Evolutionary conservation across 352 stramenopile species (phyloP), one percentile per base, ranked within the genome.

Genomic region (Globisporangium radiosum): DNA sequence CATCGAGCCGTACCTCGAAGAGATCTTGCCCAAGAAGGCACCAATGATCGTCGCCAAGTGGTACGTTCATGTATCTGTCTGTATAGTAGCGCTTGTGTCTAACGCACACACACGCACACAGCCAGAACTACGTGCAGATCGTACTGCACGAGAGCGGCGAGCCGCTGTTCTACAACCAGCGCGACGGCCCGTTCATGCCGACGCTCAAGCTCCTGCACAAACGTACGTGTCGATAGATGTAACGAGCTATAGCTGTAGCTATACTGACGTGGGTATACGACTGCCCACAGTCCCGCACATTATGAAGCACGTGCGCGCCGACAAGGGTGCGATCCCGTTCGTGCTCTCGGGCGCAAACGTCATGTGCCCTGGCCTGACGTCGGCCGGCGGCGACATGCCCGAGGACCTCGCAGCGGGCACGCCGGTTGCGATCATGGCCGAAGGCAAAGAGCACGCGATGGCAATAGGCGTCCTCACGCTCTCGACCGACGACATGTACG

Each of bases 321-420:
- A 99, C 78, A 98, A 98, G 73, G 97, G 97, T 51, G 97, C 96
- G 1, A 99, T 99, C 76, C 96, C 95, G 55, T 99, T 98, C 68
- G 77, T 99, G 57, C 74, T 99, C 11, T 98, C 95, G 6, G 97
- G 97, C 14, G 97, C 97, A 25, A 98, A 99, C 78, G 94, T 99
- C 57, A 99, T 99, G 97, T 99, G 96, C 61, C 96, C 96, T 13
- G 97, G 97, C 15, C 80, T 99, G 13, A 99, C 96, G 6, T 98
- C 96, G 61, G 82, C 87, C 15, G 96, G 96, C 45, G 95, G 94
- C 19, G 77, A 95, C 62, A 94, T 99, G 84, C 88, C 91, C 8
- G 82, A 95, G 40, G 80, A 97, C 19, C 59, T 97, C 60, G 70
- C 75, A 10, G 83, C 69, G 56, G 93, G 81, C 49, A 94, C 77